A percentile compares a stretch with the other conserved stretches of the same genome.
Conservation (phyloP, 257 asterid genomes). For the Nicotiana tomentosiformis region DNA sequence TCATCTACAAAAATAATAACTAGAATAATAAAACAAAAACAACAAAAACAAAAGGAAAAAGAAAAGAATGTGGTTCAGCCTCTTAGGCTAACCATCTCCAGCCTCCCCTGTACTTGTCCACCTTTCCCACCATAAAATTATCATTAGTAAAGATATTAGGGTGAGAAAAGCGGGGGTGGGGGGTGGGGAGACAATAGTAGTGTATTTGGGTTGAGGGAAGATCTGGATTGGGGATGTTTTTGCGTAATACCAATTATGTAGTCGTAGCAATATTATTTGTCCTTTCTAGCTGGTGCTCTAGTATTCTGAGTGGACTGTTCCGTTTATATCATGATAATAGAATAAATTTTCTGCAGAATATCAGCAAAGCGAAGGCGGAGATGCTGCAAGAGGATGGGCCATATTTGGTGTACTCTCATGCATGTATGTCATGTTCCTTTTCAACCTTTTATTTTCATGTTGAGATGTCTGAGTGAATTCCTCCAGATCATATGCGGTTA, state of each 20-base stretch:
- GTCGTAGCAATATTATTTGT: background rate
- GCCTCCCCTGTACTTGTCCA: background rate
- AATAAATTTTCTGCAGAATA: slow-evolving; percentile 34
- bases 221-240: background rate
- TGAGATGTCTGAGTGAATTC: background rate
- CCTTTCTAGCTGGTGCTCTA: background rate
- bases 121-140: background rate
- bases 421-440: slow-evolving; percentile 45
- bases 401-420: slow-evolving; percentile 79
- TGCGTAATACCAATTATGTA: background rate
- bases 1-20: background rate
- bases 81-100: background rate
- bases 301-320: background rate
- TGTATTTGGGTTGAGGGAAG: background rate
- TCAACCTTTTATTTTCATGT: background rate
- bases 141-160: background rate
- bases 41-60: background rate
- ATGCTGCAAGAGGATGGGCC: slow-evolving; percentile 76
- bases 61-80: background rate
- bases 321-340: background rate
- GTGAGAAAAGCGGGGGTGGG: background rate
- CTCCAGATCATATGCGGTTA: background rate
- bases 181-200: background rate
- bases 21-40: background rate
- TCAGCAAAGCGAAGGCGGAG: slow-evolving; percentile 46